Percentiles rank a stretch among this genome's conserved stretches.
phyloP scores from a whole-genome alignment of 2,329 filamentous ascomycete species.

The Colletotrichum sp. region DNA sequence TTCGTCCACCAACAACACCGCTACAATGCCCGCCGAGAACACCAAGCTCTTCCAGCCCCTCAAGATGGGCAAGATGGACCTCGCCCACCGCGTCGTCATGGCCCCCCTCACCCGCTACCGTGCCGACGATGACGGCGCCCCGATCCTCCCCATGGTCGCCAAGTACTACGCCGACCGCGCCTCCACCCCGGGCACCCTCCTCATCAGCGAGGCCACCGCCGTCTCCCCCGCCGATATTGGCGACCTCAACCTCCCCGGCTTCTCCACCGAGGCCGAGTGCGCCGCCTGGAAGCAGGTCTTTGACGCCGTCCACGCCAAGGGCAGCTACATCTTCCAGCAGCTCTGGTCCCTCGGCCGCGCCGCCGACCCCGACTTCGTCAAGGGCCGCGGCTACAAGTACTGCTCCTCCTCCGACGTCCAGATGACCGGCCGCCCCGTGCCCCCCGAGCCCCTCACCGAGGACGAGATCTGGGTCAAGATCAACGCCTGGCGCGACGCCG shows the following conservation, averaged over 20 bases:
- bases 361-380: conserved; percentile 16
- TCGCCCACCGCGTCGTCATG: conserved; percentile 55
- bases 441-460: conserved; percentile 31
- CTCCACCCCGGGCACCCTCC: conserved; percentile 46
- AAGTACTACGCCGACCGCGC: conserved; percentile 34
- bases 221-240: conserved; percentile 28
- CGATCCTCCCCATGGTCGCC: conserved; percentile 26
- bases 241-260: conserved; percentile 39
- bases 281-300: conserved; percentile 32
- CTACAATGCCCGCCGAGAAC: conserved; percentile 14
- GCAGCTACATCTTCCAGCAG: conserved; percentile 30
- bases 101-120: conserved; percentile 63
- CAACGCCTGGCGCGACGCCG: conserved; percentile 53
- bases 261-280: conserved; percentile 41
- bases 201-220: conserved; percentile 35
- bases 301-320: conserved; percentile 30
- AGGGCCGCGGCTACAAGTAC: conserved; percentile 29
- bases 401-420: conserved; percentile 26
- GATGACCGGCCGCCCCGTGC: conserved; percentile 25
- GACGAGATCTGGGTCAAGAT: conserved; percentile 66
- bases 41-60: conserved; percentile 47
- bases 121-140: conserved; percentile 41
- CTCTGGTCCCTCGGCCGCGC: conserved; percentile 22
- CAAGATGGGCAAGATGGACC: conserved; percentile 40
- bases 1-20: background rate